Evolutionary conservation across 2,329 filamentous ascomycete species (phyloP), one percentile per base, ranked within the genome.

Genomic region (Escovopsis sp.): DNA sequence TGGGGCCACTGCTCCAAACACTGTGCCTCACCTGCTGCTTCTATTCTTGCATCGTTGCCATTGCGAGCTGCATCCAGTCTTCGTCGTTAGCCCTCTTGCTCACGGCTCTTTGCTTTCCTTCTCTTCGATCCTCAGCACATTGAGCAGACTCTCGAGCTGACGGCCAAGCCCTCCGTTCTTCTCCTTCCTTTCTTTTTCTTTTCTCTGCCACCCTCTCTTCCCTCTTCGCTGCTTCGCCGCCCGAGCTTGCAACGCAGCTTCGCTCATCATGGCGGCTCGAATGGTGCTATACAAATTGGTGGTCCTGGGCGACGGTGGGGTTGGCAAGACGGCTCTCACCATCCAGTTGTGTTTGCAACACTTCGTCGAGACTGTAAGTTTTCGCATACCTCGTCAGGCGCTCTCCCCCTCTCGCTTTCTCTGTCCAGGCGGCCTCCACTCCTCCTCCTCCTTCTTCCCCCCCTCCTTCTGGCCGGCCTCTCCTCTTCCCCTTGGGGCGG

Each of bases 341-440:
- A 94, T 94, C 55, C 86, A 98, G 76, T 70, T 98, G 50, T 96
- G 90, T 59, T 65, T 96, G 53, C 92, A 96, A 61, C 90, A 98
- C 62, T 98, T 98, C 57, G 87, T 96, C 51, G 88, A 96, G 65
- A 94, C 86, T 42, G 73, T 78, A 62, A 61, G 72, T 66, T 12
- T 35, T 30, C 26, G 28, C 35, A 27, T 33, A 27, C 36, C 39
- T 31, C 15, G 16, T 14, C n/a, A n/a, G n/a, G n/a, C n/a, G n/a
- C n/a, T n/a, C n/a, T n/a, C n/a, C n/a, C n/a, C n/a, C n/a, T n/a
- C n/a, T n/a, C n/a, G n/a, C n/a, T n/a, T n/a, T n/a, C n/a, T n/a
- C n/a, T 25, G 14, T 16, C 28, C 17, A 14, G 19, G 33, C 33
- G n/a, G n/a, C n/a, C n/a, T n/a, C n/a, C n/a, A n/a, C n/a, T 30